Base-by-base conservation (phyloP, 257 asterid species). In the Ocimum tenuiflorum region DNA sequence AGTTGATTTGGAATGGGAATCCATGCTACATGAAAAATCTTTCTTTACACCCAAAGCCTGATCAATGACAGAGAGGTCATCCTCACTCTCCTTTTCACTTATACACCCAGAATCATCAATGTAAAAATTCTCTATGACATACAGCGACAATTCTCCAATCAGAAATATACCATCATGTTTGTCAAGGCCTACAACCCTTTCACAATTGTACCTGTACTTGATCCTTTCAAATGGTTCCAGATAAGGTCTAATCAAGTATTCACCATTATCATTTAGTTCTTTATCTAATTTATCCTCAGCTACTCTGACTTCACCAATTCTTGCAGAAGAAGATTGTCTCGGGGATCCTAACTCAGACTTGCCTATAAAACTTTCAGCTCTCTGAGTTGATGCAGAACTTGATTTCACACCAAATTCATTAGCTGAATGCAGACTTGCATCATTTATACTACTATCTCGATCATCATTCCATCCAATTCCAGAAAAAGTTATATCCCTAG, bases 121-220 rank as follows among this genome's bases (percentile, higher is more conserved):
- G 77, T 82, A 94, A 75, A 94, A 90, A 72, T 94, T 94, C 83
- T 94, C 99, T 58, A 94, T 94, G 72, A 94, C 85, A 50, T 94
- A 94, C 6, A 94, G 75, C 0, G 97, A 90, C 17, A 83, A 79
- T 75, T 94, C 99, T 70, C 99, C 99, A 27, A 90, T 86, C 69
- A 94, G 80, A 83, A 94, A 94, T 58, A 94, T 78, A 46, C 99
- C 97, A 75, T 94, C 99, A 78, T 85, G 97, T 75, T 94, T 94
- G 81, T 94, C 99, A 60, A 94, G 99, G 59, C 92, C 99, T 49
- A 86, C 95, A 69, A 94, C 99, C 83, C 99, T 86, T 79, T 94
- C 99, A 50, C 99, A 94, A 38, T 94, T 94, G 77, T 94, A 94
- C 80, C 82, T 94, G 78, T 75, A 75, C 83, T 86, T 94, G 77